A percentile compares a stretch with the other conserved stretches of the same genome.
Conservation (phyloP, 768 basidiomycete genomes). For the Tricholoma flavovirens region DNA sequence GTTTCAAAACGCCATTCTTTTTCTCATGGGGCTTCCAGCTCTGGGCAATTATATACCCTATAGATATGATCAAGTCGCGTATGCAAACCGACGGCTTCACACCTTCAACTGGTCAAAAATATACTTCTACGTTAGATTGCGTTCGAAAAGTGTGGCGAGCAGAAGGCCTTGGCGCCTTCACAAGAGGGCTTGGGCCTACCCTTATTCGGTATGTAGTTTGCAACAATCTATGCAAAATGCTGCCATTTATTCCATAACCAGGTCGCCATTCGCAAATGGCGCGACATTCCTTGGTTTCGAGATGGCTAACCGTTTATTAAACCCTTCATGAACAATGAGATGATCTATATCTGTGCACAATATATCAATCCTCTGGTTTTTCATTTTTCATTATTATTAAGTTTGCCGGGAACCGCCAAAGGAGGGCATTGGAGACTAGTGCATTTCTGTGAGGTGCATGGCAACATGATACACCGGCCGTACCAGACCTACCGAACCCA, state of each 20-base stretch:
- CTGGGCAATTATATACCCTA: slow-evolving; percentile 91
- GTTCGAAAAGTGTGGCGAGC: slow-evolving; percentile 75
- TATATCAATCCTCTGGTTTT: neutral
- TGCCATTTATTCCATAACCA: slow-evolving; percentile 21
- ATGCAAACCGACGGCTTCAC: slow-evolving; percentile 94
- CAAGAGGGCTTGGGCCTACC: slow-evolving; percentile 86
- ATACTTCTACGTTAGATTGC: slow-evolving; percentile 77
- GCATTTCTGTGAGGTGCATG: no score
- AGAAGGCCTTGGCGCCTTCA: slow-evolving; percentile 84
- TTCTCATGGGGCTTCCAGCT: slow-evolving; percentile 39
- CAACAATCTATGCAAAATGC: neutral
- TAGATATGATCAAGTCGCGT: slow-evolving; percentile 94
- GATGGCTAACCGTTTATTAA: slow-evolving; percentile 73
- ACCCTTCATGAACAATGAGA: slow-evolving; percentile 20
- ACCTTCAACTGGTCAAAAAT: slow-evolving; percentile 70
- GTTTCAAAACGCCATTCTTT: slow-evolving; percentile 2
- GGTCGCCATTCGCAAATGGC: slow-evolving; percentile 94
- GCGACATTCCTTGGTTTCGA: slow-evolving; percentile 97
- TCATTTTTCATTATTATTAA: neutral
- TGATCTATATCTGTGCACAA: neutral
- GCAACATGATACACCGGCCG: no score
- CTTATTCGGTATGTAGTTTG: slow-evolving; percentile 63
- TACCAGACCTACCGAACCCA: no score
- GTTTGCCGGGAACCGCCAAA: neutral
- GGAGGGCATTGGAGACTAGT: no score